Conservation (phyloP, 371 early-diverging fungal species). For the Umbelopsis sp. region DNA sequence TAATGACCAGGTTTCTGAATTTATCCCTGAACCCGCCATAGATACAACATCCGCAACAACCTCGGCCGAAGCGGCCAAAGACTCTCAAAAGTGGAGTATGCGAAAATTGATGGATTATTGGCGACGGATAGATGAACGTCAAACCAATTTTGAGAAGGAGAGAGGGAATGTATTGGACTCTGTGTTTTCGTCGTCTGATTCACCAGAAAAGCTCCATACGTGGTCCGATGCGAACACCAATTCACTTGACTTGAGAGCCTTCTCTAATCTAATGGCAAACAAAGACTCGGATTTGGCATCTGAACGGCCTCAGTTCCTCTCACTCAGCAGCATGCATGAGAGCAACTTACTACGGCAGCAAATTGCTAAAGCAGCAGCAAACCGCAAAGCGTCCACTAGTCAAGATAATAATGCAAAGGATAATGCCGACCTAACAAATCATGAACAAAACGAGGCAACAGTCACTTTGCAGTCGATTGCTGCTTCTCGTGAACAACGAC, state of each 20-base stretch:
- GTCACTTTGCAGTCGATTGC: conserved; percentile 28
- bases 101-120: conserved; percentile 44
- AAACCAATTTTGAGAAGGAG: conserved; percentile 2
- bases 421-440: not conserved
- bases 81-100: conserved; percentile 42
- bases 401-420: conserved; percentile 19
- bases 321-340: conserved; percentile 6
- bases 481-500: not conserved
- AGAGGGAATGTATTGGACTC: conserved; percentile 2
- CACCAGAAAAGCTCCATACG: conserved; percentile 1
- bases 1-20: conserved; percentile 16
- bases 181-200: not conserved
- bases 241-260: not conserved
- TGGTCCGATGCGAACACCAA: not conserved
- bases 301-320: not conserved
- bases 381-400: not conserved
- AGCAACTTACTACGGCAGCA: conserved; percentile 18
- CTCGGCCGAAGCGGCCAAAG: conserved; percentile 3
- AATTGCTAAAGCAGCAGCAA: not conserved
- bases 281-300: not conserved
- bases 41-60: not conserved
- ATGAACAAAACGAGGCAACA: conserved; percentile 41
- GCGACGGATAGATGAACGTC: conserved; percentile 38
- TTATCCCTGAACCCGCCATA: conserved; percentile 13
- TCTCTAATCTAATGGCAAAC: not conserved